Base-by-base conservation (phyloP, 257 asterid species). In the Solanum pennellii region DNA sequence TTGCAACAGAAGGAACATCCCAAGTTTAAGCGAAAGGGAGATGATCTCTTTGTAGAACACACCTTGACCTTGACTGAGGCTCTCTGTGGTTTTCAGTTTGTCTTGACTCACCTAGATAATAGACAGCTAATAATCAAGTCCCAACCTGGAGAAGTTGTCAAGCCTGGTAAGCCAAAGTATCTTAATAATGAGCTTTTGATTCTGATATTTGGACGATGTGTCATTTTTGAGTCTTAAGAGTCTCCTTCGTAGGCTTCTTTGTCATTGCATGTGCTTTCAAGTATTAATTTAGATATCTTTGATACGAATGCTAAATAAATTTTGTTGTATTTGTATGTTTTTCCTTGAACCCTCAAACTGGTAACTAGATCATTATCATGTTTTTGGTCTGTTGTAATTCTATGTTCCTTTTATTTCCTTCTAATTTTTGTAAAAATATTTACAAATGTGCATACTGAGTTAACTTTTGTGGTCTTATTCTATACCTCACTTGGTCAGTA, bases 21-120 rank as follows among this genome's bases (percentile, higher is more conserved):
- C 13, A 88, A 88, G 87, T 88, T 88, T 33, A 88, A 88, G 89
- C 87, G 89, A 3, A 88, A 88, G 88, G 89, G 89, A 5, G 89
- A 88, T 88, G 89, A 88, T 44, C 87, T 88, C 68, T 88, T 88
- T 72, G 85, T 72, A 65, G 89, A 88, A 13, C 89, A 84, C 69
- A 88, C 87, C 84, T 88, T 88, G 87, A 88, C 84, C 87, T 60
- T 88, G 68, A 84, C 86, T 13, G 89, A 88, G 87, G 89, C 89
- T 52, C 89, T 88, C 5, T 88, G 89, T 56, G 89, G 89, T 45
- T 88, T 88, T 76, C 89, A 88, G 87, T 88, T 88, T 45, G 87
- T 84, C 66, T 77, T 88, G 68, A 83, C 86, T 42, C 89, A 88
- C 62, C 86, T 88, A 45, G 89, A 87, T 41, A 87, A 83, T 76